Base-by-base conservation (phyloP, 192 early-diverging fungal genomes). In the Gonapodya prolifera region DNA sequence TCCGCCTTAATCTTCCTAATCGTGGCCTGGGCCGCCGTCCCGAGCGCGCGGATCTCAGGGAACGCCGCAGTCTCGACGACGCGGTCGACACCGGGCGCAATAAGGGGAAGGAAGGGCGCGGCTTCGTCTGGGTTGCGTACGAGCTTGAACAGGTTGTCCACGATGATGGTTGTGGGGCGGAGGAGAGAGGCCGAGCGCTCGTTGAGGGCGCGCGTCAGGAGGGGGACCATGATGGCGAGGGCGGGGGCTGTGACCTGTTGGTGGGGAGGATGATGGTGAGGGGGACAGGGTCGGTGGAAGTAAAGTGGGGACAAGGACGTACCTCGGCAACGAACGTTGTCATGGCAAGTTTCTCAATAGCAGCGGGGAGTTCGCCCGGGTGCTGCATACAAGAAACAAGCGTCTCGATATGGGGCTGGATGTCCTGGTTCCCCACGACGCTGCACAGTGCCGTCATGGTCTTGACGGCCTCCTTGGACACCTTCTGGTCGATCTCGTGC, bases 121-220 rank as follows among this genome's bases (percentile, higher is more conserved):
- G 91, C 92, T 76, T 92, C 90, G 80, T 87, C 86, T 75, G 92
- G 91, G 86, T 93, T 87, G 82, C 91, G 90, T 76, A 93, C 92
- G 75, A 94, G 87, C 86, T 93, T 94, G 84, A 88, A 92, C 92
- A 94, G 92, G 88, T 94, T 94, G 87, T 94, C 91, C 80, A 94
- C 91, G 82, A 94, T 92, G 79, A 93, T 87, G 77, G 89, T 87
- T 80, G 89, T 85, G 81, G 89, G 88, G 83, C 92, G 89, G 78
- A 91, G 85, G 77, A 92, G 88, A 70, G 90, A 83, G 81, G 87
- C 88, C 81, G 85, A 84, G 80, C 91, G 86, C 82, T 93, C 91
- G 61, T 84, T 81, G 79, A 90, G 83, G 83, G 84, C 80, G 18
- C 75, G 17, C 16, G 23, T 2, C 2, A 77, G 31, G 17, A 81